phyloP scores from a whole-genome alignment of 306 rosid species.

The Vachellia collinsii region DNA sequence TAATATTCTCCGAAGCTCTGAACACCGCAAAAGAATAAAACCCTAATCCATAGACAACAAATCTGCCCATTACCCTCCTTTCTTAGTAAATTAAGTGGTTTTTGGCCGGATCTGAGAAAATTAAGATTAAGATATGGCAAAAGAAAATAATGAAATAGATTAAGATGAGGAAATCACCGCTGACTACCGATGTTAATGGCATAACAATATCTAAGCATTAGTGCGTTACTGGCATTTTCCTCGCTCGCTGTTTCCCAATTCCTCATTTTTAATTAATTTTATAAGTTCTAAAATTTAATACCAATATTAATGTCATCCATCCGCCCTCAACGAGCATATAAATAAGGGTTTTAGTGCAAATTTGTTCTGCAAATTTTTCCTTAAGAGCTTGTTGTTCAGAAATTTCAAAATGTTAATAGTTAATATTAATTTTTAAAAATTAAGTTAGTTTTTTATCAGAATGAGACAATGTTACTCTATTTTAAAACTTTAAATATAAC shows the following conservation, averaged over 20 bases:
- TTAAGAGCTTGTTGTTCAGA: no score
- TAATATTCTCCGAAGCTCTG: conserved; percentile 48
- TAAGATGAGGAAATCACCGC: conserved; percentile 8
- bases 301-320: no score
- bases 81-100: conserved; percentile 16
- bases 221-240: conserved; percentile 31
- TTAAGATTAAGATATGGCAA: conserved; percentile 7
- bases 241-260: not conserved
- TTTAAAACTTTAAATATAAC: no score
- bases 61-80: conserved; percentile 29
- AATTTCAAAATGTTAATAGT: no score
- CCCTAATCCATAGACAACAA: conserved; percentile 55
- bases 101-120: not conserved
- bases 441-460: no score
- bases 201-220: conserved; percentile 33
- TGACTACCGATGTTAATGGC: conserved; percentile 40
- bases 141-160: conserved; percentile 22
- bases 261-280: no score
- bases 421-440: no score
- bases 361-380: no score
- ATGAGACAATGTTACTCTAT: no score
- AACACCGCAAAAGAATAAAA: conserved; percentile 44
- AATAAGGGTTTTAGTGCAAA: no score
- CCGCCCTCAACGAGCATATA: no score
- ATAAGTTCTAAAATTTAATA: no score